phyloP scores from a whole-genome alignment of 1,284 basidiomycete genomes.

The Ganoderma resinaceum region DNA sequence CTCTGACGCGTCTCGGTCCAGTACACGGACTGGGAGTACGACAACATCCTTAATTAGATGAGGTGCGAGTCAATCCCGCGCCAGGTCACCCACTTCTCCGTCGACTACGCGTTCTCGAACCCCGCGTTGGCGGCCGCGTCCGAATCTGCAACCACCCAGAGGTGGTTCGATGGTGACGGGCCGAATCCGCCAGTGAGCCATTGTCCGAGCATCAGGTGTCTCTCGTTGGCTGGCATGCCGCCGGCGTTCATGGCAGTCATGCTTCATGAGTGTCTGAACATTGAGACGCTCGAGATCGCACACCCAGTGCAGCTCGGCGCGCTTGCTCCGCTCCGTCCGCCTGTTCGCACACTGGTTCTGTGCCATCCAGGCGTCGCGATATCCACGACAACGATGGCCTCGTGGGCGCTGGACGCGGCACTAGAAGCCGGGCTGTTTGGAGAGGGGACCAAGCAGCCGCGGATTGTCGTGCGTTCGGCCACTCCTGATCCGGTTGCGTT shows the following conservation, averaged over 20 bases:
- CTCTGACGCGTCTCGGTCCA: conserved; percentile 42
- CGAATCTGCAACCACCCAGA: conserved; percentile 22
- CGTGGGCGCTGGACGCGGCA: conserved; percentile 27
- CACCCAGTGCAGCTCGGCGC: conserved; percentile 25
- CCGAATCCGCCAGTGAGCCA: conserved; percentile 22
- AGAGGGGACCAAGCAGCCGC: not conserved
- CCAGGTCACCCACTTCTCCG: conserved; percentile 37
- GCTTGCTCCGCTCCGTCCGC: conserved; percentile 31
- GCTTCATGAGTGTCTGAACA: conserved; percentile 34
- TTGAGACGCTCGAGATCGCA: conserved; percentile 36
- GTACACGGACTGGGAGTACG: conserved; percentile 45
- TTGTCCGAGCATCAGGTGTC: conserved; percentile 31
- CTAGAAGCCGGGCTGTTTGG: conserved; percentile 24
- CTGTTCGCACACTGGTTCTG: conserved; percentile 35
- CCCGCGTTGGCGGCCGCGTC: conserved; percentile 9
- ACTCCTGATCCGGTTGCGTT: conserved; percentile 25
- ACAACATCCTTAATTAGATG: conserved; percentile 32
- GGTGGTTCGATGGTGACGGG: conserved; percentile 18
- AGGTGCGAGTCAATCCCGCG: too few species aligned
- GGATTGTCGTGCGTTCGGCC: conserved; percentile 27
- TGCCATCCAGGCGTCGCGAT: conserved; percentile 17
- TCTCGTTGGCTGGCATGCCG: conserved; percentile 37
- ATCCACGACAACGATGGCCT: conserved; percentile 21
- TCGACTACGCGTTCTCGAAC: conserved; percentile 37
- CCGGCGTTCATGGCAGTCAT: conserved; percentile 37